phyloP scores from a whole-genome alignment of 192 early-diverging fungal species.

The Pilobolus umbonatus region DNA sequence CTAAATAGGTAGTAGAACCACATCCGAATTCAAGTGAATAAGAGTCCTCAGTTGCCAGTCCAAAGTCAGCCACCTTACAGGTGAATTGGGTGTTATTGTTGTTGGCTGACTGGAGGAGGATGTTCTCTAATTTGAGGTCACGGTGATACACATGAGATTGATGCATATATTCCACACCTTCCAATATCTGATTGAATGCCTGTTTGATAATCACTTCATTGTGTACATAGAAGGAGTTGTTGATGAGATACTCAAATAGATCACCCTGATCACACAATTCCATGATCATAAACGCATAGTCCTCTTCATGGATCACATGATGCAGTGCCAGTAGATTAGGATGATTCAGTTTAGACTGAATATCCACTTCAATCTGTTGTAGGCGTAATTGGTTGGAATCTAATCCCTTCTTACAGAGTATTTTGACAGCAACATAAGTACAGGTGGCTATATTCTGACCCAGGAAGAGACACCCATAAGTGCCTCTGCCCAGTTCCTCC shows the following conservation, averaged over 20 bases:
- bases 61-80: conserved; percentile 86
- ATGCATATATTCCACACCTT: conserved; percentile 79
- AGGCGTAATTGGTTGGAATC: conserved; percentile 41
- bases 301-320: conserved; percentile 83
- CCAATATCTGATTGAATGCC: conserved; percentile 73
- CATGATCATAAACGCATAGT: conserved; percentile 90
- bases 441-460: conserved; percentile 43
- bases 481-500: conserved; percentile 62
- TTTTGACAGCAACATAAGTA: conserved; percentile 56
- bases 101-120: conserved; percentile 43
- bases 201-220: conserved; percentile 49
- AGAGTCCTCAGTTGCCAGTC: conserved; percentile 73
- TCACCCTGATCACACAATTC: conserved; percentile 87
- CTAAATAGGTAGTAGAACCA: conserved; percentile 85
- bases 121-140: conserved; percentile 94
- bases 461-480: conserved; percentile 73
- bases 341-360: conserved; percentile 59
- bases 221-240: conserved; percentile 35
- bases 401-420: conserved; percentile 41
- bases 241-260: conserved; percentile 89
- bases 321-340: conserved; percentile 81
- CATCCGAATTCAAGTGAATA: conserved; percentile 81
- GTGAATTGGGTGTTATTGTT: conserved; percentile 28
- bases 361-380: conserved; percentile 54
- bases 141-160: conserved; percentile 78